These are phyloP conservation scores for Starmerella vaccinii DNA, from an alignment of 805 yeast species.

Conservation along the genomic window DNA sequence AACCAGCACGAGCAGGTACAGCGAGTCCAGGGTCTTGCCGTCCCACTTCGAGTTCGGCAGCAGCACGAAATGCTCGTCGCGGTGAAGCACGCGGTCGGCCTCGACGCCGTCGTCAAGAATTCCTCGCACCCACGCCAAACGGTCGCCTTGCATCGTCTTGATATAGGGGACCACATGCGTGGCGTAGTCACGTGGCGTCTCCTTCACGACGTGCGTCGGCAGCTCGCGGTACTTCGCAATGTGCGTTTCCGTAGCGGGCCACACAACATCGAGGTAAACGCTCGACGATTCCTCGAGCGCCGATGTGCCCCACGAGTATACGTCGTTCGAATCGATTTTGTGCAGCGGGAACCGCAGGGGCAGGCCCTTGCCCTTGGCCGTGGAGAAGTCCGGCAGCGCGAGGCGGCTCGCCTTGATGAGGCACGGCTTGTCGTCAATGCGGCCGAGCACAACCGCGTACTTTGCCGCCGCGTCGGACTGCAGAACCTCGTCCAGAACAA, in stretches of 20 bases:
- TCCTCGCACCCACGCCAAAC: slow-evolving; percentile 83
- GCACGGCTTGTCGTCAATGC: slow-evolving; percentile 50
- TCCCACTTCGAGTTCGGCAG: slow-evolving; percentile 97
- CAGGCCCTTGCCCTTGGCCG: slow-evolving; percentile 9
- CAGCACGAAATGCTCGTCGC: slow-evolving; percentile 60
- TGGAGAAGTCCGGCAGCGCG: slow-evolving; percentile 19
- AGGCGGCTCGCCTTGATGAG: slow-evolving; percentile 42
- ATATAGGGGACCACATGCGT: slow-evolving; percentile 63
- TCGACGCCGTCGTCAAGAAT: slow-evolving; percentile 76
- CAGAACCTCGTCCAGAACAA: slow-evolving; percentile 41
- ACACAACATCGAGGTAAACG: slow-evolving; percentile 59
- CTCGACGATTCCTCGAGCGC: slow-evolving; percentile 45
- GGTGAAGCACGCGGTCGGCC: slow-evolving; percentile 63
- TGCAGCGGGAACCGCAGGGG: slow-evolving; percentile 24
- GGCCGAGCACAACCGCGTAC: slow-evolving; percentile 55
- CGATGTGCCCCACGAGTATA: slow-evolving; percentile 72
- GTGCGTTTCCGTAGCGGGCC: slow-evolving; percentile 84
- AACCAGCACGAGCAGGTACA: slow-evolving; percentile 72
- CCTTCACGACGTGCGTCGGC: slow-evolving; percentile 50
- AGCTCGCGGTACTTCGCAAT: slow-evolving; percentile 64
- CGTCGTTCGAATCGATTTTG: slow-evolving; percentile 59
- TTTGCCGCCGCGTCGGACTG: slow-evolving; percentile 55
- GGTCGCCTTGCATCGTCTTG: slow-evolving; percentile 59
- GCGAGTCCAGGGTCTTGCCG: slow-evolving; percentile 50
- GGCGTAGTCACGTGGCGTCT: slow-evolving; percentile 69